Percentiles rank a stretch among this genome's conserved stretches.
Evolutionary conservation across 495 filamentous ascomycete genomes (phyloP).

Genomic region (Penicillium taxi): DNA sequence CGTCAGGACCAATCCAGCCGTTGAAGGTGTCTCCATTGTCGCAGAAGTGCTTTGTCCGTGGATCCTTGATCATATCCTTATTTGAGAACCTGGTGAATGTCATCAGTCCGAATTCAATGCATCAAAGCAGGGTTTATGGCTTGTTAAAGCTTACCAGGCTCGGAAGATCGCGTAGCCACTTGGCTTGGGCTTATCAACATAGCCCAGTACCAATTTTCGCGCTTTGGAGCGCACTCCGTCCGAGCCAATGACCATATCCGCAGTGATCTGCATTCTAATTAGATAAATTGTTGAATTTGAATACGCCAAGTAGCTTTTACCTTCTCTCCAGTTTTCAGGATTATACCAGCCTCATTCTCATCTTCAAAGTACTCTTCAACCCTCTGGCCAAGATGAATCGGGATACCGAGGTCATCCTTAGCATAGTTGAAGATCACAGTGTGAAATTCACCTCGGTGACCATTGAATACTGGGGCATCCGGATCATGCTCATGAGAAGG

Average conservation of each 20-base stretch:
- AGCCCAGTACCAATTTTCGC: constrained; percentile 50
- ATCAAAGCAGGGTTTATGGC: no score
- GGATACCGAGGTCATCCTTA: constrained; percentile 45
- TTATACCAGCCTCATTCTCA: constrained; percentile 42
- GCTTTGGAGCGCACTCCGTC: constrained; percentile 56
- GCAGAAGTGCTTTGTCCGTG: constrained; percentile 50
- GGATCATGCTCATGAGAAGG: constrained; percentile 31
- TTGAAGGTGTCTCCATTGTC: constrained; percentile 57
- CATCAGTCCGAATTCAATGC: no score
- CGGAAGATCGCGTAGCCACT: constrained; percentile 53
- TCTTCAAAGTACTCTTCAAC: constrained; percentile 53
- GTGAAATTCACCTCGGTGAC: constrained; percentile 53
- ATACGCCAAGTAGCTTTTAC: constrained; percentile 7
- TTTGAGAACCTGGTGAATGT: constrained; percentile 51
- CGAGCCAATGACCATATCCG: constrained; percentile 38
- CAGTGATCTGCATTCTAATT: constrained; percentile 21
- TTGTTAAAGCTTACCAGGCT: constrained; percentile 31
- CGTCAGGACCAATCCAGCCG: constrained; percentile 28
- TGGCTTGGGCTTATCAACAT: constrained; percentile 51
- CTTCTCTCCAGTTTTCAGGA: constrained; percentile 43
- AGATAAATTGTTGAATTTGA: not conserved
- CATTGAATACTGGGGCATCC: constrained; percentile 52
- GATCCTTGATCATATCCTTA: constrained; percentile 53
- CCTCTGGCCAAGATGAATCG: constrained; percentile 45
- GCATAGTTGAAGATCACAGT: constrained; percentile 50